Percentiles rank a stretch among this genome's conserved stretches.
These are phyloP conservation scores for Suhomyces pyralidae DNA, from an alignment of 805 yeast genomes.

Conservation along the genomic window DNA sequence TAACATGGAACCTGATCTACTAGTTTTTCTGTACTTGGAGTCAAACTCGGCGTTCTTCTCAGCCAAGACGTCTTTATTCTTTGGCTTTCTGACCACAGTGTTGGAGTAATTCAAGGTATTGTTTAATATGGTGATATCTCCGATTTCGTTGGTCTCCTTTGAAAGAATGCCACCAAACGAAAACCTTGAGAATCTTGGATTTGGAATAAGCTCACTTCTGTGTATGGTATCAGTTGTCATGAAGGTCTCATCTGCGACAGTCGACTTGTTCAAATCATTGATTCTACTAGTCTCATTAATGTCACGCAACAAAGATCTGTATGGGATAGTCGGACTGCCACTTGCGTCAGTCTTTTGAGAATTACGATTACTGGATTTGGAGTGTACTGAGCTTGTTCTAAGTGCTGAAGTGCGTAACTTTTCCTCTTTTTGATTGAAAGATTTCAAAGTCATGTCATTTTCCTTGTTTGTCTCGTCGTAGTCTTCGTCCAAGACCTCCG, in stretches of 20 bases:
- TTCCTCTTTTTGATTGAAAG: conserved; percentile 14
- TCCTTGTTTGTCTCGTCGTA: conserved; percentile 12
- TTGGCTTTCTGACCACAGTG: conserved; percentile 18
- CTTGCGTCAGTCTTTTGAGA: neutral
- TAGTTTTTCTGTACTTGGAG: neutral
- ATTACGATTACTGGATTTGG: neutral
- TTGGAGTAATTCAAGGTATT: conserved; percentile 12
- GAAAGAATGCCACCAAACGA: conserved; percentile 37
- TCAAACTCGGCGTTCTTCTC: conserved; percentile 5
- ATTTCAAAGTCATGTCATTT: conserved; percentile 12
- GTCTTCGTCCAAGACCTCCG: conserved; percentile 2
- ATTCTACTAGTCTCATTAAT: conserved; percentile 15
- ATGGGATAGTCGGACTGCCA: conserved; percentile 2
- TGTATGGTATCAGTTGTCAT: conserved; percentile 3
- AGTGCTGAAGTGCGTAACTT: neutral
- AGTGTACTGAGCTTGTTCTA: neutral
- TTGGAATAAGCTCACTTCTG: conserved; percentile 30
- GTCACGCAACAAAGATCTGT: conserved; percentile 20
- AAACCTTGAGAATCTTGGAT: conserved; percentile 41
- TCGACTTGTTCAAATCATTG: neutral
- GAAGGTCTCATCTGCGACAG: conserved; percentile 7
- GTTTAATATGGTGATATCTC: conserved; percentile 10
- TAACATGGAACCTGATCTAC: conserved; percentile 12
- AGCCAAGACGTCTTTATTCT: neutral
- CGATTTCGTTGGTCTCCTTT: conserved; percentile 8